A percentile compares a stretch with the other conserved stretches of the same genome.
These are phyloP conservation scores for Podospora pseudocomata DNA, from an alignment of 495 filamentous ascomycete species.

Conservation along the genomic window DNA sequence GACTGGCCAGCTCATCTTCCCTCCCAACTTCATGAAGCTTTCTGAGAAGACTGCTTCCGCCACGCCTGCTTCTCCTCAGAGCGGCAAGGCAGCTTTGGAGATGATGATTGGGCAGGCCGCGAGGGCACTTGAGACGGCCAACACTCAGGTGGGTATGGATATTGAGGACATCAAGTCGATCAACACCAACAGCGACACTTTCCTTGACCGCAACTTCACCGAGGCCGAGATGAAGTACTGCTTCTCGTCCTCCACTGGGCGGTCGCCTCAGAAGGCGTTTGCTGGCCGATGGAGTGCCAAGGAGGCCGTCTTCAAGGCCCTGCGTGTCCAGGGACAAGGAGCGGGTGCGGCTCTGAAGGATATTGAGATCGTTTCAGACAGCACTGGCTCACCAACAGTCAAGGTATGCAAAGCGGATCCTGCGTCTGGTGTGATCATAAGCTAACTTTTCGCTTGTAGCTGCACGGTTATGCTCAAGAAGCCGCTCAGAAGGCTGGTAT, in stretches of 20 bases:
- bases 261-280: conserved; percentile 74
- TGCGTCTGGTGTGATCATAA: conserved; percentile 15
- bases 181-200: conserved; percentile 89
- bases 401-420: conserved; percentile 57
- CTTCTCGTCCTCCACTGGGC: conserved; percentile 56
- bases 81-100: conserved; percentile 62
- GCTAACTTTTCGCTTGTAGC: conserved; percentile 52
- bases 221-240: conserved; percentile 78
- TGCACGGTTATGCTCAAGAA: conserved; percentile 76
- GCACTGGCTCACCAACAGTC: conserved; percentile 77
- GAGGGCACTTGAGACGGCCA: conserved; percentile 60
- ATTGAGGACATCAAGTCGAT: conserved; percentile 81
- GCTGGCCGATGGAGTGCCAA: conserved; percentile 95
- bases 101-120: conserved; percentile 56
- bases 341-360: conserved; percentile 87
- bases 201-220: conserved; percentile 94
- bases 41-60: conserved; percentile 39
- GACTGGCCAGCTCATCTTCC: conserved; percentile 69
- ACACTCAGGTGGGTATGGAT: conserved; percentile 88
- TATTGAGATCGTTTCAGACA: conserved; percentile 83
- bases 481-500: conserved; percentile 81
- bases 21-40: conserved; percentile 57
- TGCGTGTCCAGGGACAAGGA: conserved; percentile 84
- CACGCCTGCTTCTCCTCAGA: conserved; percentile 6
- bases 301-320: conserved; percentile 95